Conservation (phyloP, 2,329 filamentous ascomycete species). For the Rhinocladiella similis region DNA sequence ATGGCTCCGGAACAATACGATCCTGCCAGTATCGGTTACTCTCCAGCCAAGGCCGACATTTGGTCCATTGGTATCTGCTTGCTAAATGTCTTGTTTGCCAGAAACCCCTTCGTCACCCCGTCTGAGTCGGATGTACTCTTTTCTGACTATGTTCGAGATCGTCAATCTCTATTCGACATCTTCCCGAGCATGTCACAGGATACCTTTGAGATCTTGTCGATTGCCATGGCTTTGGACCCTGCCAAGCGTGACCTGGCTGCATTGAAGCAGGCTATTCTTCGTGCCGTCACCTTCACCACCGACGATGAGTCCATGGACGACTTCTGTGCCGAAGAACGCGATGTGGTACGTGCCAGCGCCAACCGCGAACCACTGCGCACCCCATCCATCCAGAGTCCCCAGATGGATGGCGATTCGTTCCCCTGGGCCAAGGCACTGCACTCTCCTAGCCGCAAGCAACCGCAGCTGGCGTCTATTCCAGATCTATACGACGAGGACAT, state of each 20-base stretch:
- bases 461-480: slow-evolving; percentile 84
- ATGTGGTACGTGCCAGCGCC: slow-evolving; percentile 73
- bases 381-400: slow-evolving; percentile 87
- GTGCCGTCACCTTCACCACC: slow-evolving; percentile 87
- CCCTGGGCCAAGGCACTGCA: slow-evolving; percentile 93
- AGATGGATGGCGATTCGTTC: slow-evolving; percentile 77
- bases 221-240: slow-evolving; percentile 90
- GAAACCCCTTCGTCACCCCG: slow-evolving; percentile 92
- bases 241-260: slow-evolving; percentile 79
- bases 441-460: slow-evolving; percentile 67
- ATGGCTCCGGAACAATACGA: slow-evolving; percentile 99
- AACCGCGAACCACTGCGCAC: slow-evolving; percentile 95
- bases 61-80: slow-evolving; percentile 98
- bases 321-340: slow-evolving; percentile 81
- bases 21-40: slow-evolving; percentile 82
- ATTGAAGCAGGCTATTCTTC: slow-evolving; percentile 74
- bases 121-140: slow-evolving; percentile 90
- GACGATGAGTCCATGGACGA: slow-evolving; percentile 80
- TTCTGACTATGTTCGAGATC: slow-evolving; percentile 87
- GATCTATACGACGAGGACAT: slow-evolving; percentile 80
- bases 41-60: slow-evolving; percentile 87
- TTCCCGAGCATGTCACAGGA: slow-evolving; percentile 99
- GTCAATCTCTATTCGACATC: slow-evolving; percentile 94
- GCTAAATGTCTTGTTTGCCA: slow-evolving; percentile 92
- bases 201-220: slow-evolving; percentile 87